Conservation (phyloP, 192 early-diverging fungal genomes). For the Linnemannia exigua region DNA sequence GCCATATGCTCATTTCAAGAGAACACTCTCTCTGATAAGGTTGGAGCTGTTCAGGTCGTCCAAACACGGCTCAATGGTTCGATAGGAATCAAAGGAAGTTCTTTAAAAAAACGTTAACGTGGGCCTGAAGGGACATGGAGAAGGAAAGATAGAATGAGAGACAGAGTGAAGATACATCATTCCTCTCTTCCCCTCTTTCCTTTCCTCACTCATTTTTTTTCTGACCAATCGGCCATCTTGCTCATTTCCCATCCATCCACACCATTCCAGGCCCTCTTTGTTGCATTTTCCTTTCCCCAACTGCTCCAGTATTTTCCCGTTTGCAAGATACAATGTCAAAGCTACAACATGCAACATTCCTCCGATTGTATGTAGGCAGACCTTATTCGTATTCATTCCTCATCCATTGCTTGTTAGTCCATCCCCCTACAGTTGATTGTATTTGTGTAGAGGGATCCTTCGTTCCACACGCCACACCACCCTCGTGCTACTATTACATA, state of each 20-base stretch:
- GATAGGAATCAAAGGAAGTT: background rate
- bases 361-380: background rate
- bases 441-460: too few relatives aligned
- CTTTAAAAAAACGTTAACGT: background rate
- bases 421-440: too few relatives aligned
- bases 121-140: background rate
- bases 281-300: background rate
- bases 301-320: background rate
- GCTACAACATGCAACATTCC: background rate
- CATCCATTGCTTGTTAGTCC: background rate
- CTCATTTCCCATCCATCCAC: conserved; percentile 1
- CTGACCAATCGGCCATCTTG: background rate
- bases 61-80: background rate
- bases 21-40: too few relatives aligned
- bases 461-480: too few relatives aligned
- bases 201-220: background rate
- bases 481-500: too few relatives aligned
- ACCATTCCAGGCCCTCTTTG: background rate
- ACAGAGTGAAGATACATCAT: background rate
- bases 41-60: background rate
- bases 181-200: background rate
- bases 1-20: background rate
- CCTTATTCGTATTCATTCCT: background rate
- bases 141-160: too few relatives aligned
- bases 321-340: background rate